These are phyloP conservation scores for Dioscorea dumetorum DNA, from an alignment of 106 monocot species.

Conservation along the genomic window DNA sequence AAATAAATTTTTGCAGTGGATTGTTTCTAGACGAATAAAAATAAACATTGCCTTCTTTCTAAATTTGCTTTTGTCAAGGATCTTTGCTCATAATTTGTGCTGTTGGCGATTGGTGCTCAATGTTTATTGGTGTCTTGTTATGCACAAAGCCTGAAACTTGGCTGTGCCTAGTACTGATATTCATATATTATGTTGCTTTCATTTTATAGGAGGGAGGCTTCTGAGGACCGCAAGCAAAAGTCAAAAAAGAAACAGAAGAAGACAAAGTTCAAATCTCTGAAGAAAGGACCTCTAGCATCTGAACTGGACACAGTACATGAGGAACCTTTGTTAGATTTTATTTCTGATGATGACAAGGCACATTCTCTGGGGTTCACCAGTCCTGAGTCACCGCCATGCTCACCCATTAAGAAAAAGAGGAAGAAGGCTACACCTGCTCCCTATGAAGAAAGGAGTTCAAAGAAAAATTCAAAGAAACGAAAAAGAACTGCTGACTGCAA, in stretches of 20 bases:
- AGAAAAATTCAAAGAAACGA: conserved; percentile 44
- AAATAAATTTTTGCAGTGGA: no score
- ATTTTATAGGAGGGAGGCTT: conserved; percentile 22
- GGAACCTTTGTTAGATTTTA: conserved; percentile 28
- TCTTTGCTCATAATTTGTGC: no score
- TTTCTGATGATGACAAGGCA: conserved; percentile 24
- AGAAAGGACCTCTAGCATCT: conserved; percentile 64
- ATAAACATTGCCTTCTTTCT: no score
- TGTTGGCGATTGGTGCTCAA: no score
- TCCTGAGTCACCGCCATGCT: conserved; percentile 33
- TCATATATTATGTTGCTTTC: neutral
- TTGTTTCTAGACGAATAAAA: no score
- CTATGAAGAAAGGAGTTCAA: conserved; percentile 43
- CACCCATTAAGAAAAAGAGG: conserved; percentile 45
- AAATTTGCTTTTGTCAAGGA: no score
- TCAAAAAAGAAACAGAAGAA: conserved; percentile 68
- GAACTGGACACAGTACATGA: conserved; percentile 40
- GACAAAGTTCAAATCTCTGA: conserved; percentile 83
- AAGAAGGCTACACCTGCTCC: conserved; percentile 27
- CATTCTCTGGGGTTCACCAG: conserved; percentile 21
- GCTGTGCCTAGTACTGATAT: no score
- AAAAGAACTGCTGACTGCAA: conserved; percentile 37
- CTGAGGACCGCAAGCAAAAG: conserved; percentile 47
- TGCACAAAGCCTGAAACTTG: no score
- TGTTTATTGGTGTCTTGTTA: no score